Conservation (phyloP, 108 stramenopile genomes). For the Cylindrotheca fusiformis region DNA sequence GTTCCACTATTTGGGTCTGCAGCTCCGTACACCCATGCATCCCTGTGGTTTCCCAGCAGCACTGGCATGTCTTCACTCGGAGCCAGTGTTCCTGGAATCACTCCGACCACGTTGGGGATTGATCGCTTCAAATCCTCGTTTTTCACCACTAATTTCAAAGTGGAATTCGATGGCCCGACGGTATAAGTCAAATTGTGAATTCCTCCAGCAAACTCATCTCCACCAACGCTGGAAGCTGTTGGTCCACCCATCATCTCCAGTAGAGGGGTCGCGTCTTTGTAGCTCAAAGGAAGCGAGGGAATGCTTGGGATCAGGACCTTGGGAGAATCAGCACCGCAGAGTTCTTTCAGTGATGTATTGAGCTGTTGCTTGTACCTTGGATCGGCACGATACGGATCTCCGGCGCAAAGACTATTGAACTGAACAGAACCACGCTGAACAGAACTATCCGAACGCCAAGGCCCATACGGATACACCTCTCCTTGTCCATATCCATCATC, state of each 20-base stretch:
- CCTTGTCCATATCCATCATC: conserved; percentile 55
- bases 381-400: conserved; percentile 60
- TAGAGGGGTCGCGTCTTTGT: conserved; percentile 55
- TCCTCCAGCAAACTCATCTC: conserved; percentile 37
- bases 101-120: conserved; percentile 63
- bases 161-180: conserved; percentile 41
- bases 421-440: conserved; percentile 66
- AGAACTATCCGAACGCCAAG: conserved; percentile 45
- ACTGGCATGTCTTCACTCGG: conserved; percentile 41
- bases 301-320: conserved; percentile 50
- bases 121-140: conserved; percentile 29
- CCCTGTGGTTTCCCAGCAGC: conserved; percentile 66
- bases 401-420: conserved; percentile 58
- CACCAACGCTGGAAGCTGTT: conserved; percentile 13
- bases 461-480: conserved; percentile 55
- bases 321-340: conserved; percentile 38
- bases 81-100: conserved; percentile 39
- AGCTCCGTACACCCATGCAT: conserved; percentile 77
- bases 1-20: conserved; percentile 72
- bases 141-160: conserved; percentile 20
- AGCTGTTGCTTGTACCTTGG: conserved; percentile 12
- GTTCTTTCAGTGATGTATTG: conserved; percentile 23
- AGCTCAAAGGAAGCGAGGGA: conserved; percentile 56
- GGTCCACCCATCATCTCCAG: conserved; percentile 46
- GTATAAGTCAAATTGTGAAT: conserved; percentile 40